Evolutionary conservation across 768 basidiomycete species (phyloP), one percentile per base, ranked within the genome.

Genomic region (Omphalotus guepiniiformis): DNA sequence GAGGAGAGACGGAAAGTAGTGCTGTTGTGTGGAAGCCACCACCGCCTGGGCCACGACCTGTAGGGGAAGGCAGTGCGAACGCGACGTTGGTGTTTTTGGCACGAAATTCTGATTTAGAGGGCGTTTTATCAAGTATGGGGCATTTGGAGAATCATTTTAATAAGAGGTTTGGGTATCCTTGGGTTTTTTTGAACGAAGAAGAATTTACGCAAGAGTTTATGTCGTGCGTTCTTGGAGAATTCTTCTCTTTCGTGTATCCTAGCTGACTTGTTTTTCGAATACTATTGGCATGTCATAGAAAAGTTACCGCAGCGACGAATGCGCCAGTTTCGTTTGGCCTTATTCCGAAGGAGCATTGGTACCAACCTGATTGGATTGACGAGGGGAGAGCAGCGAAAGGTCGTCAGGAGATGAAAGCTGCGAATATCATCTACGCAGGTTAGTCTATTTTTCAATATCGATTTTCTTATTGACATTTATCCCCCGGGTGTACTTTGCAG

Each of bases 131-230:
- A 30, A 85, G 83, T 53, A 81, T 93, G 54, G 76, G 76, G 52
- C 78, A 86, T 62, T 66, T 92, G 52, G 93, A 95, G 66, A 79
- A 86, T 52, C 68, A 82, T 32, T 93, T 93, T 70, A 97, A 97
- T 65, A 68, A 72, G 36, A 77, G 74, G 51, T 87, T 79, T 55
- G 73, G 76, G 18, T 95, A 96, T 58, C 89, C 91, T 3, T 96
- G 88, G 63, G 83, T 92, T 21, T 87, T 96, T 66, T 70, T 97
- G 50, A 95, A 95, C 61, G 93, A 96, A 40, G 78, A 79, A 52
- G 78, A 80, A 0, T 95, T 95, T 63, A 70, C 76, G 12, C 80
- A 84, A 1, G 76, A 79, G 15, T 93, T 94, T 66, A 88, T 83
- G 59, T 67, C 68, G 79, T 81, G 58, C 27, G 23, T 27, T 21